Evolutionary conservation across 305 asterid species (phyloP), one percentile per base, ranked within the genome.

Genomic region (Fraxinus albicans): DNA sequence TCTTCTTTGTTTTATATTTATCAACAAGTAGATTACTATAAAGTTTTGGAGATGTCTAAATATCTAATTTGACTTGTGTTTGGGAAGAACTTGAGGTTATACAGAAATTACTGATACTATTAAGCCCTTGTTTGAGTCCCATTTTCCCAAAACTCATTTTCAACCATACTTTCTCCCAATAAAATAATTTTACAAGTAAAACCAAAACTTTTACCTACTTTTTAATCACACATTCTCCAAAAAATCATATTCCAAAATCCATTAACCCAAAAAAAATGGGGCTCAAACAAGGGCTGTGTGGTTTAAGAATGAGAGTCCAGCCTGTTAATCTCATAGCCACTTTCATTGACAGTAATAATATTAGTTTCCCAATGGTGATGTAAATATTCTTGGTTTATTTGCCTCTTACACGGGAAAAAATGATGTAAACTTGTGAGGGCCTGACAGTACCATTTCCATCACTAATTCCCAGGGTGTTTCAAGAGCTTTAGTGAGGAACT

Each of bases 401-500:
- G 33, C 15, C 31, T 21, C 70, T 60, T 8, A 60, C 31, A 8
- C 6, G 15, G 31, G 70, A 8, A 23, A 55, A 60, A 21, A 60
- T 55, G 27, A 55, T 17, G 65, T 58, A 58, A 67, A 67, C 74
- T 67, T 67, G 72, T 3, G 8, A 17, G 80, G 79, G 19, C 74
- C 27, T 34, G 44, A 42, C 73, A 60, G 44, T 53, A n/a, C 67
- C 75, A 25, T 72, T 77, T 81, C 47, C 81, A 70, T 44, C 33
- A 70, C 53, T 69, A 42, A 70, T 86, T 76, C 67, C 76, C 90
- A 96, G 98, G 99, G 99, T 83, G 98, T 96, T 83, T 89, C 98
- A 75, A 95, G 92, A 89, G 92, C 98, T 85, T 84, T 93, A 80
- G 95, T 93, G 83, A 95, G 94, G 76, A 95, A 92, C 86, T 93